Evolutionary conservation across 345 rosid species (phyloP), one percentile per base, ranked within the genome.

Genomic region (Populus alba): DNA sequence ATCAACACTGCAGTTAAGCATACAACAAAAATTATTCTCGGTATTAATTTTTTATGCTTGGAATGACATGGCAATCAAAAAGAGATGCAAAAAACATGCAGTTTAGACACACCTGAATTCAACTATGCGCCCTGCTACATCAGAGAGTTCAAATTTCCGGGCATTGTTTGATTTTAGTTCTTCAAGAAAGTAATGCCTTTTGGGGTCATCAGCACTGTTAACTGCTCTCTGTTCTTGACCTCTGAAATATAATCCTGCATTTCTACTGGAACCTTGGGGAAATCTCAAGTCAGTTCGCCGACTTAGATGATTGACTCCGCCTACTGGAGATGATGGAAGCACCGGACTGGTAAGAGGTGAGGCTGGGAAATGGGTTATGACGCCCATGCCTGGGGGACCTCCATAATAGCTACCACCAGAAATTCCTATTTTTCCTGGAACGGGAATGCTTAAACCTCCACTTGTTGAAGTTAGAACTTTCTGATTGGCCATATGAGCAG

Each of bases 81-180:
- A 18, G 78, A 45, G 78, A 78, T 73, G 75, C 78, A 16, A 47
- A 15, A 47, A 47, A 15, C 83, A 78, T 70, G 51, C 53, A 74
- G 70, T 71, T 31, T 76, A 62, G 79, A 81, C 79, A 76, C 87
- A 71, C 98, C 98, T 91, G 88, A 95, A 91, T 90, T 93, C 98
- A 85, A 90, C 94, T 83, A 93, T 90, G 49, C 90, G 91, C 79
- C 97, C 98, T 22, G 90, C 83, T 70, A 95, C 91, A 82, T 91
- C 97, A 51, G 94, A 86, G 49, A 95, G 89, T 83, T 95, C 97
- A 81, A 95, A 90, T 84, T 89, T 93, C 74, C 89, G 89, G 73
- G 92, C 88, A 37, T 89, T 91, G 80, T 91, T 88, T 79, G 97
- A 89, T 86, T 91, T 95, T 67, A 95, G 84, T 81, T 95, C 98